Percentiles rank a stretch among this genome's conserved stretches.
These are phyloP conservation scores for Yamadazyma triangularis DNA, from an alignment of 1,139 yeast genomes.

Conservation along the genomic window DNA sequence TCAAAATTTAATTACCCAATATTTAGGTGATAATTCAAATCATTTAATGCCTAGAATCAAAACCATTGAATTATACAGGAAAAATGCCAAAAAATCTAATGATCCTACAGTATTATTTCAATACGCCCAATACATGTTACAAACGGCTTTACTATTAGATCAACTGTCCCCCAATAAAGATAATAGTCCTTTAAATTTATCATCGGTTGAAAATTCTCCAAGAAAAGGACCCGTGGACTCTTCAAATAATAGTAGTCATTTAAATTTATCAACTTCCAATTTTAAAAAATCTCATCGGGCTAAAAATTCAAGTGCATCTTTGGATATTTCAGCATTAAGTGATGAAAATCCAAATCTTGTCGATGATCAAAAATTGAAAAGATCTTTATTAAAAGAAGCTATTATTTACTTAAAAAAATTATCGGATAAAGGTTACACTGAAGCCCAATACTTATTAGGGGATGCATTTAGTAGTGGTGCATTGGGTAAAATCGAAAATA, in stretches of 20 bases:
- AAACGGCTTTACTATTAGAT: slow-evolving; percentile 68
- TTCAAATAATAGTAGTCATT: slow-evolving; percentile 2
- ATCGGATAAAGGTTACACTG: slow-evolving; percentile 77
- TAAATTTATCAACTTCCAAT: slow-evolving; percentile 4
- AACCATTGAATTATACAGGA: slow-evolving; percentile 82
- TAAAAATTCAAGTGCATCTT: slow-evolving; percentile 18
- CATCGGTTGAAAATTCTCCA: slow-evolving; percentile 25
- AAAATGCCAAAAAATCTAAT: slow-evolving; percentile 78
- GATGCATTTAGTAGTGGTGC: slow-evolving; percentile 89
- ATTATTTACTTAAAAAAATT: slow-evolving; percentile 63
- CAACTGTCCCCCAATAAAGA: slow-evolving; percentile 8
- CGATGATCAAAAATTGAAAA: slow-evolving; percentile 31
- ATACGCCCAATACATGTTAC: slow-evolving; percentile 87
- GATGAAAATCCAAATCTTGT: slow-evolving; percentile 14
- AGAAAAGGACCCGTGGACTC: slow-evolving; percentile 12
- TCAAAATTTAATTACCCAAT: slow-evolving; percentile 43
- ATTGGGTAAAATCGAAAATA: slow-evolving; percentile 75
- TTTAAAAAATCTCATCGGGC: slow-evolving; percentile 8
- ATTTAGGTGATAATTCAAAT: slow-evolving; percentile 49
- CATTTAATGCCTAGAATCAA: slow-evolving; percentile 72
- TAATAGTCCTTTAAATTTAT: slow-evolving; percentile 9
- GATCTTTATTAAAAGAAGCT: slow-evolving; percentile 72
- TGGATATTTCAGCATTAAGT: slow-evolving; percentile 17
- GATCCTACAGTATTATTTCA: slow-evolving; percentile 86
- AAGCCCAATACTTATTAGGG: slow-evolving; percentile 86